Conservation (phyloP, 2,329 filamentous ascomycete species). For the Exophiala calicioides region DNA sequence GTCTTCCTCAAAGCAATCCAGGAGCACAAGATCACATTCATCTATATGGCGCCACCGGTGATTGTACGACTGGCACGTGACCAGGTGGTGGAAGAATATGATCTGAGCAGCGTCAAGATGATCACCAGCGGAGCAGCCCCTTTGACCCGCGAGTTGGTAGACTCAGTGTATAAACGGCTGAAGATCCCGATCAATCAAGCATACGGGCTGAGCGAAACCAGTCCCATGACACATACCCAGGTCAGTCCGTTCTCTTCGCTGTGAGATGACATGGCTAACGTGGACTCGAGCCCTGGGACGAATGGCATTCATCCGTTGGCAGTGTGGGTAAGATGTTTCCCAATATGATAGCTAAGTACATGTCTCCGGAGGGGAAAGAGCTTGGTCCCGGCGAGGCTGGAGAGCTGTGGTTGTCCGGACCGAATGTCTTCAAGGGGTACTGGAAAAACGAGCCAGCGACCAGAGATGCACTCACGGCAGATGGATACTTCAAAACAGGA, state of each 20-base stretch:
- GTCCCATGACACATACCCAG: constrained; percentile 72
- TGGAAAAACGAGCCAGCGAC: constrained; percentile 62
- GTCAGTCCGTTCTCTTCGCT: constrained; percentile 33
- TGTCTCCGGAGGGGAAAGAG: constrained; percentile 60
- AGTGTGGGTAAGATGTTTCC: constrained; percentile 77
- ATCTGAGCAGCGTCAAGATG: constrained; percentile 76
- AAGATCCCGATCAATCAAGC: constrained; percentile 85
- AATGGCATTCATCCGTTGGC: constrained; percentile 76
- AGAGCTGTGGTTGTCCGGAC: constrained; percentile 67
- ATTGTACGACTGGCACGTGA: constrained; percentile 78
- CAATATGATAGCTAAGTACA: constrained; percentile 79
- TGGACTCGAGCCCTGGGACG: constrained; percentile 69
- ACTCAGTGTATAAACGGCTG: constrained; percentile 71
- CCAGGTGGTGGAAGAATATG: constrained; percentile 74
- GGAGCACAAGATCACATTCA: constrained; percentile 71
- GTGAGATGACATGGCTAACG: constrained; percentile 65
- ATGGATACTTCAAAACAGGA: constrained; percentile 88
- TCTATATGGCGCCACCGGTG: constrained; percentile 82
- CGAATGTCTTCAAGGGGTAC: constrained; percentile 66
- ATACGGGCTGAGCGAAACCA: constrained; percentile 86
- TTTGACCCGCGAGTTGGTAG: constrained; percentile 75
- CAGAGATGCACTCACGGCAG: constrained; percentile 53
- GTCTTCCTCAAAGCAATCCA: constrained; percentile 76
- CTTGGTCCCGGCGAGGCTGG: constrained; percentile 64
- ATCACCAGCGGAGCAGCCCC: constrained; percentile 87